Conservation (phyloP, 106 monocot genomes). For the Dendrobium officinale region DNA sequence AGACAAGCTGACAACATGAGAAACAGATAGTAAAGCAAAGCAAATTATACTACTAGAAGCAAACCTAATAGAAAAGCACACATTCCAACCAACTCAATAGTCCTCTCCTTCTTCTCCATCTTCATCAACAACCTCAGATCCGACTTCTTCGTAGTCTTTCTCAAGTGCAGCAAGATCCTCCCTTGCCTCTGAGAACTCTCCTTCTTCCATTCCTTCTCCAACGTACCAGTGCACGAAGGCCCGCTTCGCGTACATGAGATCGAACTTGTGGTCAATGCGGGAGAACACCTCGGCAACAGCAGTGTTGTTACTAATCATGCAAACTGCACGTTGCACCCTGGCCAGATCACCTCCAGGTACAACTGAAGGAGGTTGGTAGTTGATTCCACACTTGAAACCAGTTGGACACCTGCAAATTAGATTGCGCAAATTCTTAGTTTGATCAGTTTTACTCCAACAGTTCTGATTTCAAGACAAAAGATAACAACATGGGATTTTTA, state of each 20-base stretch:
- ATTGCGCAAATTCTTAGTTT: not conserved
- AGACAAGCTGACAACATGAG: not conserved
- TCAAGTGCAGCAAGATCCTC: conserved; percentile 67
- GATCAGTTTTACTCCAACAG: no score
- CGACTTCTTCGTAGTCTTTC: conserved; percentile 61
- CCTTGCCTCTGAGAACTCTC: conserved; percentile 18
- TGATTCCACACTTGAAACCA: conserved; percentile 43
- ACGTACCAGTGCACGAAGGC: conserved; percentile 24
- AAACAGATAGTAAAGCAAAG: not conserved
- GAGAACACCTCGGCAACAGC: conserved; percentile 18
- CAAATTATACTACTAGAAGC: not conserved
- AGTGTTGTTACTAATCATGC: conserved; percentile 22
- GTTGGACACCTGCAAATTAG: conserved; percentile 13
- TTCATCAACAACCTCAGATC: conserved; percentile 14
- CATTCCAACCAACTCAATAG: not conserved
- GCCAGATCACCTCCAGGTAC: conserved; percentile 43
- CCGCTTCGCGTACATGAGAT: conserved; percentile 20
- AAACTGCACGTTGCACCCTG: conserved; percentile 19
- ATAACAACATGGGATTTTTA: no score
- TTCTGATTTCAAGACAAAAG: no score
- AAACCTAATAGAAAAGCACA: not conserved
- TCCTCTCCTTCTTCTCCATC: conserved; percentile 24
- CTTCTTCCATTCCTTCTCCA: conserved; percentile 23
- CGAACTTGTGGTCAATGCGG: conserved; percentile 23
- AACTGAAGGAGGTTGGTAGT: conserved; percentile 87